phyloP scores from a whole-genome alignment of 1,284 basidiomycete genomes.

The Ceratobasidium sp. region DNA sequence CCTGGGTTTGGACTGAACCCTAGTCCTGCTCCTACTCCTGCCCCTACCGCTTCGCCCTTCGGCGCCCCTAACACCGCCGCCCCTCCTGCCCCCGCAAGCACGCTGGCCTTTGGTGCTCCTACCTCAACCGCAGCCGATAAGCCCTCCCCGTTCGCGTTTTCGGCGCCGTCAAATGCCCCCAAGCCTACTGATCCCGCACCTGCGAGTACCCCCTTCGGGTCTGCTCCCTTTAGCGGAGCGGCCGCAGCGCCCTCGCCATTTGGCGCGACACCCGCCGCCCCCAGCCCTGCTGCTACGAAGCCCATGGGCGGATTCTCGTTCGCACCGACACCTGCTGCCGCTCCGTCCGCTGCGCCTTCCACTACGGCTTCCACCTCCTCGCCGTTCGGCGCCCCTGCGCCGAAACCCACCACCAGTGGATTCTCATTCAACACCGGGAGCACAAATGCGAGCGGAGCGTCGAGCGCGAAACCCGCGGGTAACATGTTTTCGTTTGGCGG shows the following conservation, averaged over 20 bases:
- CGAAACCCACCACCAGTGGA: conserved; percentile 14
- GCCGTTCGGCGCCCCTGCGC: conserved; percentile 10
- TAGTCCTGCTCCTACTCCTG: not conserved
- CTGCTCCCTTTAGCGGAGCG: not conserved
- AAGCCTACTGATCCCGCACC: conserved; percentile 21
- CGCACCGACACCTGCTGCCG: conserved; percentile 7
- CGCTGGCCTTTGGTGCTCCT: not conserved
- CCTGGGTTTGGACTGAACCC: conserved; percentile 2
- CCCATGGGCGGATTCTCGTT: conserved; percentile 35
- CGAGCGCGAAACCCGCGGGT: conserved; percentile 14
- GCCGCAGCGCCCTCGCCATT: conserved; percentile 19
- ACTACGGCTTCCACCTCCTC: not conserved
- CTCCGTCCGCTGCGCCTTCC: conserved; percentile 9
- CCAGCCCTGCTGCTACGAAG: conserved; percentile 27
- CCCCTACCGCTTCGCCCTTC: conserved; percentile 16
- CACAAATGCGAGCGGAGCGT: not conserved
- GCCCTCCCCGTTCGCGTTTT: conserved; percentile 30
- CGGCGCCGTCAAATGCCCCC: not conserved
- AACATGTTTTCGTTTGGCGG: conserved; percentile 13
- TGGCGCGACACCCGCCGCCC: conserved; percentile 2
- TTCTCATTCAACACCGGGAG: conserved; percentile 37
- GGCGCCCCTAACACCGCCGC: not conserved
- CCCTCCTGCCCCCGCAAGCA: conserved; percentile 2
- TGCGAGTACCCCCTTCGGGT: conserved; percentile 8
- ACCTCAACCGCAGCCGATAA: conserved; percentile 10